A percentile compares a stretch with the other conserved stretches of the same genome.
Conservation (phyloP, 2,329 filamentous ascomycete species). For the Alternaria ethzedia region DNA sequence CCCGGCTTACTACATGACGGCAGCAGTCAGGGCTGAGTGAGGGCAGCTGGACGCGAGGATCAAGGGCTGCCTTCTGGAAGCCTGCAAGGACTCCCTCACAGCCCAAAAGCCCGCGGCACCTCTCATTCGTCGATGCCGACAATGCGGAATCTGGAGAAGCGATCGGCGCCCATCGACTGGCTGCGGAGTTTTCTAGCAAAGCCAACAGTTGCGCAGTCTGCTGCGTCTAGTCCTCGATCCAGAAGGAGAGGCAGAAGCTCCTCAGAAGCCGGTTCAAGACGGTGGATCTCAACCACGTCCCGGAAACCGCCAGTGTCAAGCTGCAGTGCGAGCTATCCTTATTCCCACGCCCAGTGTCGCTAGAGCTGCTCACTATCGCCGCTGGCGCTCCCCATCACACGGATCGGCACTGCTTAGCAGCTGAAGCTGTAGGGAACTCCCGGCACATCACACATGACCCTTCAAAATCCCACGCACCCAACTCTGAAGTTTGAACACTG, state of each 20-base stretch:
- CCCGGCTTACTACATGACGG: background rate
- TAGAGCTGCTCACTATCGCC: background rate
- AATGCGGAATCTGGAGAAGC: background rate
- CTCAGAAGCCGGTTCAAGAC: background rate
- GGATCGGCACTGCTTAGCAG: constrained; percentile 1
- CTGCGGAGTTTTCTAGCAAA: background rate
- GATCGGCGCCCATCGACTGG: background rate
- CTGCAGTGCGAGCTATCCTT: background rate
- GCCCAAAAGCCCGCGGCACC: background rate
- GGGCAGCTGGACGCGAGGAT: background rate
- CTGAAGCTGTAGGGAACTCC: constrained; percentile 1
- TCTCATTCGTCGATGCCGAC: background rate
- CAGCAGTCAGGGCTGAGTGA: background rate
- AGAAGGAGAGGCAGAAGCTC: constrained; percentile 1
- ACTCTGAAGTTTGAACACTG: constrained; percentile 2
- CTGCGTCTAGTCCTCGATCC: constrained; percentile 2
- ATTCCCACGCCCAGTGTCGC: constrained; percentile 1
- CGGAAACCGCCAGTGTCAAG: constrained; percentile 1
- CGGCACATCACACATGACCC: constrained; percentile 1
- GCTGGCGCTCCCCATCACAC: constrained; percentile 8
- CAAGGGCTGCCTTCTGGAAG: constrained; percentile 6
- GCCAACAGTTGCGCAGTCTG: background rate
- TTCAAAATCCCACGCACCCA: constrained; percentile 5
- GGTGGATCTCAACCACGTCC: background rate
- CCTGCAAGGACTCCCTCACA: background rate